Conservation (phyloP, 179 eudicot genomes). For the Carnegiea gigantea region DNA sequence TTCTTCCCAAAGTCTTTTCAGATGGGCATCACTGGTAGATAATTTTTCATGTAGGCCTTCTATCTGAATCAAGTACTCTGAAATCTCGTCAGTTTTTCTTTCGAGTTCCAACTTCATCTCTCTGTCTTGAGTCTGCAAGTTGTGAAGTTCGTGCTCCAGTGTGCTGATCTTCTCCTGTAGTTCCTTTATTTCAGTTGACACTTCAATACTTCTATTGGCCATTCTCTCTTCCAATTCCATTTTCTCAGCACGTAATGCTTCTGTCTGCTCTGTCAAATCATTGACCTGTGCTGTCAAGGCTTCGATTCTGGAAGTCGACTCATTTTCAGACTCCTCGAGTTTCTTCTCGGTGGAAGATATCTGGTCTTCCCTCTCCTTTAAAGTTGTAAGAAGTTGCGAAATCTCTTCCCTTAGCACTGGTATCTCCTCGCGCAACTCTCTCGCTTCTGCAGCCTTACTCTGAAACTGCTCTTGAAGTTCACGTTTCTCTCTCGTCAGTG, state of each 20-base stretch:
- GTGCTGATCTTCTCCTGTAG: conserved; percentile 33
- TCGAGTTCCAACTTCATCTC: conserved; percentile 45
- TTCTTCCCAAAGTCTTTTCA: conserved; percentile 41
- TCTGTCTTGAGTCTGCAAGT: conserved; percentile 30
- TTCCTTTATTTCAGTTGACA: conserved; percentile 33
- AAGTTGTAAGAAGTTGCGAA: conserved; percentile 28
- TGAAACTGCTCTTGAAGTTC: conserved; percentile 40
- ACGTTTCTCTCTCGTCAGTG: conserved; percentile 33
- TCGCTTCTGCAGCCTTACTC: conserved; percentile 45
- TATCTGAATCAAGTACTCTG: conserved; percentile 44
- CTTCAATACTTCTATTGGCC: conserved; percentile 37
- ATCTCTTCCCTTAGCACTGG: conserved; percentile 32
- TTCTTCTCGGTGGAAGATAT: conserved; percentile 31
- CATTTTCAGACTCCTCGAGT: conserved; percentile 31
- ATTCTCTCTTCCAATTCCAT: conserved; percentile 42
- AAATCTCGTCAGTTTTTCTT: conserved; percentile 37
- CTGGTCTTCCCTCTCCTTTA: conserved; percentile 41
- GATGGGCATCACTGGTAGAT: conserved; percentile 40
- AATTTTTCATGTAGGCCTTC: conserved; percentile 58
- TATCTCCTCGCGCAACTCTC: conserved; percentile 44
- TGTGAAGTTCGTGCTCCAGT: conserved; percentile 41
- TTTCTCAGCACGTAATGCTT: conserved; percentile 29
- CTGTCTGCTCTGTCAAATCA: conserved; percentile 34
- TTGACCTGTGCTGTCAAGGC: conserved; percentile 39
- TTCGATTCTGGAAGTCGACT: conserved; percentile 34